These are phyloP conservation scores for Metschnikowia lochheadii DNA, from an alignment of 805 yeast genomes.

Conservation along the genomic window DNA sequence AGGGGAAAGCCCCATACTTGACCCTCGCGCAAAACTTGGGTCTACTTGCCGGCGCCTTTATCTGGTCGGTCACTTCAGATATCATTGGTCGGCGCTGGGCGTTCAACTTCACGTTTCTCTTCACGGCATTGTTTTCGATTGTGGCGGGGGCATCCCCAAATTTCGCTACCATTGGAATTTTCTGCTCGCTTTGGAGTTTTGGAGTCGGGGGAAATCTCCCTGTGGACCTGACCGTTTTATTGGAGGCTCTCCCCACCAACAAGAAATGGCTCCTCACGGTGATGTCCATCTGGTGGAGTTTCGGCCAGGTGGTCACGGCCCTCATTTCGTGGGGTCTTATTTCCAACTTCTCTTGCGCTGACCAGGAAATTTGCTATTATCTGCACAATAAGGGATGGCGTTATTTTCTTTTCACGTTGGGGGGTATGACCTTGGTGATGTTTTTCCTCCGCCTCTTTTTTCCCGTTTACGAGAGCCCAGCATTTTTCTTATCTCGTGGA, in stretches of 20 bases:
- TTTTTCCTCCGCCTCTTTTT: conserved; percentile 32
- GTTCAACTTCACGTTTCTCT: conserved; percentile 22
- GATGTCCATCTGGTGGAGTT: conserved; percentile 30
- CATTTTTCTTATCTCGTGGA: conserved; percentile 49
- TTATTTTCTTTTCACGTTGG: conserved; percentile 46
- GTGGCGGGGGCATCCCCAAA: conserved; percentile 23
- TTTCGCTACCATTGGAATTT: conserved; percentile 20
- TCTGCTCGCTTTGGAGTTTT: conserved; percentile 24
- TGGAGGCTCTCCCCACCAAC: conserved; percentile 22
- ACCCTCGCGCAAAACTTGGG: conserved; percentile 36
- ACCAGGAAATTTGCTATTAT: conserved; percentile 34
- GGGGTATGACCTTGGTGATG: conserved; percentile 43
- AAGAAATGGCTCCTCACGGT: conserved; percentile 24
- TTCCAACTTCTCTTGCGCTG: conserved; percentile 13
- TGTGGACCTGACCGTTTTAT: conserved; percentile 24
- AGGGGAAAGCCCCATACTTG: conserved; percentile 31
- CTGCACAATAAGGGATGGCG: conserved; percentile 58
- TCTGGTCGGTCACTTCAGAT: conserved; percentile 24
- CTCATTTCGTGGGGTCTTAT: conserved; percentile 17
- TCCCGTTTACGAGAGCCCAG: conserved; percentile 52
- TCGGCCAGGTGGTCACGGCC: conserved; percentile 20
- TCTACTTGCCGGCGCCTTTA: conserved; percentile 21
- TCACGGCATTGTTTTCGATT: conserved; percentile 22
- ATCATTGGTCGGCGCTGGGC: conserved; percentile 27
- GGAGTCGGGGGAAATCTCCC: conserved; percentile 27